Evolutionary conservation across 441 rosid species (phyloP).

Genomic region (Gossypium schwendimanii): DNA sequence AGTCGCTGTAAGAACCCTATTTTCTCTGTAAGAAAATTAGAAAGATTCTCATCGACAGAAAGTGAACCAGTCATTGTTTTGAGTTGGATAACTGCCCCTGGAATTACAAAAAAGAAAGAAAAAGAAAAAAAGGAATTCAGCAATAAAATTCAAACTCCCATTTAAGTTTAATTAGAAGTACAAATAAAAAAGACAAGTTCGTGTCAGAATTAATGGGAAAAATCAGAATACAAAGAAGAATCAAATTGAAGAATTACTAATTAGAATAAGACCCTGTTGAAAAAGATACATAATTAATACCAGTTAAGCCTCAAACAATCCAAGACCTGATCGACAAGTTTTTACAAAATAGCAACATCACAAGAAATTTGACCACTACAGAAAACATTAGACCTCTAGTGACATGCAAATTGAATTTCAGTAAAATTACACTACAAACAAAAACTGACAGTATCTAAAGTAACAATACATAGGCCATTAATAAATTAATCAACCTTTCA

Average conservation of each 20-base stretch:
- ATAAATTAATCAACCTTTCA: slow-evolving; percentile 49
- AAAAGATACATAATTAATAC: not conserved
- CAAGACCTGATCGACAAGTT: not conserved
- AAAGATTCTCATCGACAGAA: slow-evolving; percentile 45
- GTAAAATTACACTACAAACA: not conserved
- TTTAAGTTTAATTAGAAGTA: not conserved
- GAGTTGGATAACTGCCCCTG: slow-evolving; percentile 71
- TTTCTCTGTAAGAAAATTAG: slow-evolving; percentile 36
- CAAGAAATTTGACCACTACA: not conserved
- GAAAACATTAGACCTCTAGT: not conserved
- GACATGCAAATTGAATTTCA: slow-evolving; percentile 9
- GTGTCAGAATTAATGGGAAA: slow-evolving; percentile 3
- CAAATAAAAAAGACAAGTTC: not conserved
- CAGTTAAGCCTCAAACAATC: slow-evolving; percentile 7
- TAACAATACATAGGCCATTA: not conserved
- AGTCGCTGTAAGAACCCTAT: slow-evolving; percentile 43
- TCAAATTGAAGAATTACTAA: not conserved
- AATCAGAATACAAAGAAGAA: not conserved
- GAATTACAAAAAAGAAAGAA: slow-evolving; percentile 6
- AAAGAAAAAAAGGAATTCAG: not conserved
- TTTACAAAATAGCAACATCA: not conserved
- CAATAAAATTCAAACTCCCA: not conserved
- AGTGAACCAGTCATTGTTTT: slow-evolving; percentile 47
- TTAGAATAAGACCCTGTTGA: not conserved
- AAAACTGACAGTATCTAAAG: slow-evolving; percentile 6